Base-by-base conservation (phyloP, 2,329 filamentous ascomycete genomes). In the Ascochyta pisi region DNA sequence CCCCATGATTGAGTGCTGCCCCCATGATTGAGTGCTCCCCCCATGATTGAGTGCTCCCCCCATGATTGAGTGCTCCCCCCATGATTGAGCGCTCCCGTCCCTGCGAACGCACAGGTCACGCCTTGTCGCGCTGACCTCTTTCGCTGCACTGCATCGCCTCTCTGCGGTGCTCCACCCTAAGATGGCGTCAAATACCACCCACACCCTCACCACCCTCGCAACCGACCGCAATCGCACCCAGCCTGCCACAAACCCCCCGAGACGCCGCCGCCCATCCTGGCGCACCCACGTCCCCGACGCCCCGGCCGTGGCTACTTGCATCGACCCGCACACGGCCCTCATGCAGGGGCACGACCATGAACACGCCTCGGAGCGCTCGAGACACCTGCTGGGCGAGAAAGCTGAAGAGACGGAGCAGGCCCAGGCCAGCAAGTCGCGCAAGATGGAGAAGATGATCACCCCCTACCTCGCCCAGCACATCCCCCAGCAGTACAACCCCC, bases 381-480 rank as follows among this genome's bases (percentile, higher is more conserved):
- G 73, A 58, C 73, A 75, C 47, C 54, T 64, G 42, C 62, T 64
- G 37, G 63, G 65, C 54, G 54, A 71, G 50, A 59, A 35, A 50
- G 34, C 50, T 29, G 65, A 65, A 33, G 66, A 71, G 13, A 50
- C 60, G 22, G 67, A 74, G 48, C 67, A 74, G 48, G 65, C 65
- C 42, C 60, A 62, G 26, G 63, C 66, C 33, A 57, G 52, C 41
- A 73, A 69, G 41, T 79, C 81, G 27, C 88, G 88, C 63, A 83
- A 92, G 52, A 89, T 90, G 61, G 85, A 87, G 67, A 86, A 91
- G 78, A 91, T 90, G 54, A 87, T 96, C 61, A 89, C 89, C 33
- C 93, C 94, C 1, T 98, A 96, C 73, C 85, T 98, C 50, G 88
- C 90, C 64, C 90, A 92, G 73, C 93, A 98, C 71, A 96, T 97